phyloP scores from a whole-genome alignment of 192 early-diverging fungal genomes.

The Coemansia sp. region DNA sequence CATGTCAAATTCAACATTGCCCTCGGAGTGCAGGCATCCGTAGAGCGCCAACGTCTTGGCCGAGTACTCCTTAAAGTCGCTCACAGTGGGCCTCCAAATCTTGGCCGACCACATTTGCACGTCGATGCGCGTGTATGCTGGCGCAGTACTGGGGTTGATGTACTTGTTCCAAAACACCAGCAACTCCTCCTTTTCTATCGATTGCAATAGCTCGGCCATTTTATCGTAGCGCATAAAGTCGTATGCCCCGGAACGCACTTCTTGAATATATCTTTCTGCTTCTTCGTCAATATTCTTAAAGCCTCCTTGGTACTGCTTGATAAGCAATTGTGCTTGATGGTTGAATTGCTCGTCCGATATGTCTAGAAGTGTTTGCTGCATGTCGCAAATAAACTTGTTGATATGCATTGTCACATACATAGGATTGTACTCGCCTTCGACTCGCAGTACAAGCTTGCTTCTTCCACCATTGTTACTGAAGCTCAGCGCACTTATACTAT shows the following conservation, averaged over 20 bases:
- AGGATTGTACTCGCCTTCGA: conserved; percentile 76
- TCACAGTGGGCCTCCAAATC: not conserved
- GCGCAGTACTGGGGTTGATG: conserved; percentile 24
- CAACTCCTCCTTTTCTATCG: conserved; percentile 23
- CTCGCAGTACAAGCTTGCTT: not conserved
- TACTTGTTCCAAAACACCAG: conserved; percentile 32
- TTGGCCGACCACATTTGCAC: conserved; percentile 16
- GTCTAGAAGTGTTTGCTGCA: conserved; percentile 22
- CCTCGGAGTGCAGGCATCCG: conserved; percentile 12
- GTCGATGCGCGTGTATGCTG: conserved; percentile 34
- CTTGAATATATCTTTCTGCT: conserved; percentile 57
- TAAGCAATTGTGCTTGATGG: conserved; percentile 58
- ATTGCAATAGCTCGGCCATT: conserved; percentile 2
- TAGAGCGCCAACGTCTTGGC: conserved; percentile 9
- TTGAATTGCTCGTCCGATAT: conserved; percentile 52
- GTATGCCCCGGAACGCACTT: conserved; percentile 62
- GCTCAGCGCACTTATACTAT: conserved; percentile 15
- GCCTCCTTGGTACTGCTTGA: conserved; percentile 58
- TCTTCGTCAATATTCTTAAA: conserved; percentile 69
- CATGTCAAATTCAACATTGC: not conserved
- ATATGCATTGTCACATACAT: conserved; percentile 74
- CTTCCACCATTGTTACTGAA: not conserved
- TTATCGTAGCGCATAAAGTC: conserved; percentile 63
- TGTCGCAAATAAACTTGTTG: conserved; percentile 67
- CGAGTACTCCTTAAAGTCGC: conserved; percentile 7